Evolutionary conservation across 208 protist species (phyloP).

Genomic region (Leishmania gerbilli): DNA sequence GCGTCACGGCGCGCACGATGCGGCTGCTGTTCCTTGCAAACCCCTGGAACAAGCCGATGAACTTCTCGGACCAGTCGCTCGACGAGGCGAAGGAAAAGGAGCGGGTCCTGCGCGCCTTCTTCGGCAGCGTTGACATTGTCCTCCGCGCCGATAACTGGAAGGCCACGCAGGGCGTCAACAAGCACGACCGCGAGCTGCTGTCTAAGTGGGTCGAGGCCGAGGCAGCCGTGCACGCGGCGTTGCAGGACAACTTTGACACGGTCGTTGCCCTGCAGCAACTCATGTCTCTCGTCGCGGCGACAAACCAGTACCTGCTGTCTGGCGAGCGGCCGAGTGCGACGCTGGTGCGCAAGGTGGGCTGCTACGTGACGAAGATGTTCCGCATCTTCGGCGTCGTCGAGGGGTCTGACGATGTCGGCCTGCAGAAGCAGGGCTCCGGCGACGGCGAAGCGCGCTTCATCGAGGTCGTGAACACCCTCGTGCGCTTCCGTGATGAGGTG

Average conservation of each 20-base stretch:
- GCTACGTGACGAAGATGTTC: constrained; percentile 93
- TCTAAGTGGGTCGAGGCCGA: constrained; percentile 45
- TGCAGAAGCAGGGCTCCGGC: constrained; percentile 33
- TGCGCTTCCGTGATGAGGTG: constrained; percentile 78
- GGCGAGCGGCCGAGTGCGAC: constrained; percentile 45
- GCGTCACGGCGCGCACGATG: constrained; percentile 82
- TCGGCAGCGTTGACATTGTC: constrained; percentile 72
- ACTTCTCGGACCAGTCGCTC: constrained; percentile 94
- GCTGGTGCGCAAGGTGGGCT: constrained; percentile 76
- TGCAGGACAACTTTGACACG: constrained; percentile 96
- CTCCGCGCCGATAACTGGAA: constrained; percentile 50
- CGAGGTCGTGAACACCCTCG: constrained; percentile 67
- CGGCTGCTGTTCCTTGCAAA: constrained; percentile 96
- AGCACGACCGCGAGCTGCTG: constrained; percentile 58
- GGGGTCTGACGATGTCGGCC: constrained; percentile 69
- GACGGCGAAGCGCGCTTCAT: constrained; percentile 41
- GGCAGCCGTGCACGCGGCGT: constrained; percentile 76
- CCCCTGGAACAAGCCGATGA: constrained; percentile 88
- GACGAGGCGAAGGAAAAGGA: constrained; percentile 82
- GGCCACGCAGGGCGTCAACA: constrained; percentile 51
- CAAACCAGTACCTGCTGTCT: constrained; percentile 88
- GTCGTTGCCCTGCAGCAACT: constrained; percentile 71
- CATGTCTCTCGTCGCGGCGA: constrained; percentile 68
- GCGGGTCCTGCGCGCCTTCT: constrained; percentile 84
- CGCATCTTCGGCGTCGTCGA: constrained; percentile 92